Percentiles rank a stretch among this genome's conserved stretches.
Evolutionary conservation across 352 stramenopile species (phyloP).

Genomic region (Globisporangium iwayamae): DNA sequence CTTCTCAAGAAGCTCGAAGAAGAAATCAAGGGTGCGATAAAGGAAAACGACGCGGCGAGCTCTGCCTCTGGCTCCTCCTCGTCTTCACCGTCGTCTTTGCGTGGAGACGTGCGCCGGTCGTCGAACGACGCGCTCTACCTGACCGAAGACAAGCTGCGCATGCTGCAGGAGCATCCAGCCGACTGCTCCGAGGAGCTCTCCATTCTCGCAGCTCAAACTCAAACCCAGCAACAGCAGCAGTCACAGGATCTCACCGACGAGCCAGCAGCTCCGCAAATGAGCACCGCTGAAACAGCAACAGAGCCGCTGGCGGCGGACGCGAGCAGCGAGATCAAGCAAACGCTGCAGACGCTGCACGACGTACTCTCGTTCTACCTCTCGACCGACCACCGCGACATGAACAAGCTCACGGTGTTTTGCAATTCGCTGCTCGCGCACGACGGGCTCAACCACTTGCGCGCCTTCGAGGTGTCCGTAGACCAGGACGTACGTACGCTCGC

Average conservation of each 20-base stretch:
- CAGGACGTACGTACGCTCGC: conserved; percentile 51
- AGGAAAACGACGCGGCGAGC: conserved; percentile 27
- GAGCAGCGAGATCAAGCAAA: conserved; percentile 38
- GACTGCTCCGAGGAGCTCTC: conserved; percentile 61
- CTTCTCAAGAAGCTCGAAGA: conserved; percentile 64
- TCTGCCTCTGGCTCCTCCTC: conserved; percentile 4
- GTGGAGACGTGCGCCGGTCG: conserved; percentile 25
- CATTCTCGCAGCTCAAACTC: conserved; percentile 23
- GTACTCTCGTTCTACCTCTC: conserved; percentile 71
- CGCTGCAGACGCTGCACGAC: conserved; percentile 61
- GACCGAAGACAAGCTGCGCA: conserved; percentile 26
- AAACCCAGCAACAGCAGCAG: background rate
- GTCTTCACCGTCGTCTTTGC: conserved; percentile 7
- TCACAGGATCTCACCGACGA: background rate
- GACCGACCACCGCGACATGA: conserved; percentile 66
- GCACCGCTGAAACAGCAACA: background rate
- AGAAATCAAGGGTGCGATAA: conserved; percentile 68
- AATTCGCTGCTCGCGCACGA: conserved; percentile 77
- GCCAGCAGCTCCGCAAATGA: background rate
- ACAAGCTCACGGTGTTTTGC: conserved; percentile 81
- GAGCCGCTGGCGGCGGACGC: background rate
- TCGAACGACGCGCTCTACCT: conserved; percentile 34
- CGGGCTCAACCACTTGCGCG: conserved; percentile 57
- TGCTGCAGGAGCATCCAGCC: conserved; percentile 53
- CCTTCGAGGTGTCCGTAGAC: conserved; percentile 49